Evolutionary conservation across 176 grass and related monocot species (phyloP), one percentile per base, ranked within the genome.

Genomic region (Phoenix dactylifera): DNA sequence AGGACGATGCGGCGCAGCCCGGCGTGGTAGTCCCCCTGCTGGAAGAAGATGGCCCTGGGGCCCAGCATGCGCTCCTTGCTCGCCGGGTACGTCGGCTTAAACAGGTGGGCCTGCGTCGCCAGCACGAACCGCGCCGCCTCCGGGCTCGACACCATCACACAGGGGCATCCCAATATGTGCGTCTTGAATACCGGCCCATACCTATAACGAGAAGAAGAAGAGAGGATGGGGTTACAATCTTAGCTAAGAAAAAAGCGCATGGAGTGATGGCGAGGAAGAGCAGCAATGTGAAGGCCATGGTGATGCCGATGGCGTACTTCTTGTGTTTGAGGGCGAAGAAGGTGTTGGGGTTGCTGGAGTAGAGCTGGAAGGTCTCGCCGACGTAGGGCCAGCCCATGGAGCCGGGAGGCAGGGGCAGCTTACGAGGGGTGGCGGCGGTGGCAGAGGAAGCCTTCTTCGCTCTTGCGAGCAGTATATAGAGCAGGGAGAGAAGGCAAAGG

Each of bases 51-150:
- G 54, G 94, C 94, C 85, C 86, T 81, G 0, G 63, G 85, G 0
- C 94, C 94, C 12, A 98, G 55, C 88, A 98, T 98, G 56, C 94
- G 81, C 84, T 98, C 94, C 79, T 98, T 98, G 84, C 94, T 98
- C 3, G 79, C 94, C 18, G 94, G 94, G 79, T 86, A 98, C 16
- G 88, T 93, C 26, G 94, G 94, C 68, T 93, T 98, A 85, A 98
- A 98, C 26, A 92, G 94, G 71, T 93, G 94, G 22, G 94, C 88
- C 77, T 74, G 85, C 5, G 81, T 98, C 14, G 93, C 88, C 5
- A 98, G 85, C 69, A 98, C 94, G 64, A 98, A 98, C 53, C 76
- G 71, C 53, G 94, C 94, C 26, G 94, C 94, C 78, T 98, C 94
- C 3, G 94, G 88, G 73, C 88, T 93, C 18, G 94, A 93, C 79